Base-by-base conservation (phyloP, 306 rosid species). In the Carpinus viminea region DNA sequence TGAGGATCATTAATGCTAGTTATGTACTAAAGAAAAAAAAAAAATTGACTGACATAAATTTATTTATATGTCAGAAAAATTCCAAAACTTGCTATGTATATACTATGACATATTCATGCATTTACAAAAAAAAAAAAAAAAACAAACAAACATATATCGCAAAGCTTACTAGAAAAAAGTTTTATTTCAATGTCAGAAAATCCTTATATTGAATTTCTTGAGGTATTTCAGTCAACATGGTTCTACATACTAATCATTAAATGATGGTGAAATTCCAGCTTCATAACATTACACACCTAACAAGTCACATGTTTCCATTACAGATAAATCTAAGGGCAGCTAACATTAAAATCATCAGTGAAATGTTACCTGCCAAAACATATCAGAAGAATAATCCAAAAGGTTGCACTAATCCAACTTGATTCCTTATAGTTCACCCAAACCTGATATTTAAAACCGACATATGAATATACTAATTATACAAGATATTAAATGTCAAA, bases 361-460 rank as follows among this genome's bases (percentile, higher is more conserved):
- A 76, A 81, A 82, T n/a, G 82, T 62, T 83, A 94, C 98, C 98
- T 92, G 86, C 97, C 96, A 62, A 92, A 88, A 76, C 83, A 85
- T 79, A 94, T 82, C 87, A 91, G 74, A 4, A 91, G 84, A 74
- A 87, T 50, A 79, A 91, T 89, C 96, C 98, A 94, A 8, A 87
- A 15, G 75, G 85, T 77, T 28, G 91, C 88, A 56, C 43, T 77
- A 78, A 88, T 72, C 92, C 91, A 92, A 21, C 86, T 80, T 66
- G 89, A 85, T 85, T 91, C 96, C 83, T 89, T 92, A 85, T 94
- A 92, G 68, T 85, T 85, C 50, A 94, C 89, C 98, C 98, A 94
- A 48, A 88, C 93, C 98, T 94, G 89, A 62, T 66, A 84, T 81
- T 76, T 75, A 51, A 69, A 16, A 50, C 28, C 48, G 56, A 50